Base-by-base conservation (phyloP, 108 stramenopile genomes). In the Licmophora abbreviata region DNA sequence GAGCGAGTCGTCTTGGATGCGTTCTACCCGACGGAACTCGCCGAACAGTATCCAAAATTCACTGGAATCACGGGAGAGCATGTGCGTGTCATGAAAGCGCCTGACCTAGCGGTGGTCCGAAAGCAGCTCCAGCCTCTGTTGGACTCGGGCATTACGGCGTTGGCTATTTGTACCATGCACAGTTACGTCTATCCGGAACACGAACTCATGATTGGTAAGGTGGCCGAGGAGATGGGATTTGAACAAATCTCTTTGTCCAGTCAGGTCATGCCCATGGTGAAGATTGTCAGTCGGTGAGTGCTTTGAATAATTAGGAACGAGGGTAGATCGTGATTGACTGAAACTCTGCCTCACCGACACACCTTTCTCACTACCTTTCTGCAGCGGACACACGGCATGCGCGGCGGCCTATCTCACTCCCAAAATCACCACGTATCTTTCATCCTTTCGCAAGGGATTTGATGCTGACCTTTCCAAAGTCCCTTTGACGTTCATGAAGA, bases 341-440 rank as follows among this genome's bases (percentile, higher is more conserved):
- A n/a, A n/a, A n/a, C n/a, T n/a, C n/a, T n/a, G n/a, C n/a, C n/a
- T n/a, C n/a, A n/a, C n/a, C n/a, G n/a, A n/a, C n/a, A n/a, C n/a
- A n/a, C n/a, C n/a, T n/a, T n/a, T n/a, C n/a, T n/a, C n/a, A n/a
- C n/a, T n/a, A n/a, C n/a, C n/a, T n/a, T n/a, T n/a, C n/a, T n/a
- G n/a, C n/a, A n/a, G n/a, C n/a, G n/a, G 94, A 6, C 82, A 88
- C 47, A 99, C 98, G 0, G 80, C 94, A 4, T 87, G 79, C 43
- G 95, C 94, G n/a, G 91, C 94, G 35, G 98, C 96, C 11, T 99
- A 99, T 59, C 67, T 99, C 21, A 97, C 96, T 11, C 98, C 98
- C 29, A 82, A 88, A 53, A 97, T 97, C 43, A 75, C 72, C 9
- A 57, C 66, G 22, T 99, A 99, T 57, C 44, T 99, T 1, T 56